Evolutionary conservation across 345 rosid genomes (phyloP), one percentile per base, ranked within the genome.

Genomic region (Eutrema japonicum): DNA sequence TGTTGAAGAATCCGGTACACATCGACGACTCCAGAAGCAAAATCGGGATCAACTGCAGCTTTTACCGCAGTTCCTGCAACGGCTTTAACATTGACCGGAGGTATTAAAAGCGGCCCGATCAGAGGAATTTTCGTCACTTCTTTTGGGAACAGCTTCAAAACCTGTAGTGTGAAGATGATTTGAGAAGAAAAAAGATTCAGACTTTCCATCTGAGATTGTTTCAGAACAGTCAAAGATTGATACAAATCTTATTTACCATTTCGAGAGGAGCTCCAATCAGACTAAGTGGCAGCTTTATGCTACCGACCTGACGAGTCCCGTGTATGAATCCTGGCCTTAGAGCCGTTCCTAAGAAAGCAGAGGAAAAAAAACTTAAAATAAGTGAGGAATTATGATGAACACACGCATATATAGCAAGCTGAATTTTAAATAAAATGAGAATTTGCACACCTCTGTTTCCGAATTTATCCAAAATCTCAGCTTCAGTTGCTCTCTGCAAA

Each of bases 311-410:
- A 41, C 89, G 87, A 8, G 74, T 85, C 49, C 92, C 89, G 30
- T 87, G 83, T 65, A 85, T 83, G 81, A 87, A 87, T 66, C 92
- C 92, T 43, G 92, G 89, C 81, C 92, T 82, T 10, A 87, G 62
- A 77, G 78, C 68, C 48, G 79, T 71, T 26, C 92, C 89, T 87
- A 79, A 16, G 6, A 57, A 71, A 65, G 3, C 14, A 51, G 22
- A 55, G 12, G 4, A 6, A 14, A n/a, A 3, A 6, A 3, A 10
- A 4, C 5, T 26, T 58, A 22, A 22, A 14, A 29, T 35, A 30
- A 51, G n/a, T 22, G 55, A 62, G 61, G 26, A 11, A 38, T 22
- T 27, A 45, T 18, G 9, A 5, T 10, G 49, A 60, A 30, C n/a
- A 30, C 22, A 27, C 1, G 2, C 49, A 38, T 33, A 10, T 5